Evolutionary conservation across 1,139 yeast species (phyloP).

Genomic region (Magnusiomyces tetraspermus): DNA sequence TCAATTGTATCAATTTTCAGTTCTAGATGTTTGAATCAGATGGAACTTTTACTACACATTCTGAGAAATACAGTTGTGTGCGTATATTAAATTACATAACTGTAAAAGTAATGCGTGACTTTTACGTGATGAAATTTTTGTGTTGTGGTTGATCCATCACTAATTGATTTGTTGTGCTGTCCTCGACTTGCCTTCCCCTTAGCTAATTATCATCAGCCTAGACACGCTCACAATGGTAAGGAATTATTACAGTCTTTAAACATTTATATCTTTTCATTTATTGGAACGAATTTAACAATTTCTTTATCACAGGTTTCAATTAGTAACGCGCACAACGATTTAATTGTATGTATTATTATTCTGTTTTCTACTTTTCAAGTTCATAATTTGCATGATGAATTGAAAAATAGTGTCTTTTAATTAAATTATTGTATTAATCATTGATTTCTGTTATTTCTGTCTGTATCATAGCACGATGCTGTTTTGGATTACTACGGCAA

Average conservation of each 20-base stretch:
- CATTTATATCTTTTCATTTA: no score
- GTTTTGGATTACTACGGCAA: constrained; percentile 94
- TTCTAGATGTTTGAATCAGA: no score
- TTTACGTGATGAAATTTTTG: background rate
- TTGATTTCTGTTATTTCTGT: background rate
- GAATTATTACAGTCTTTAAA: background rate
- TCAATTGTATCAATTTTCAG: no score
- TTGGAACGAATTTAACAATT: background rate
- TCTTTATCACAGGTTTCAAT: constrained; percentile 31
- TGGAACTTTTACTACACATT: no score
- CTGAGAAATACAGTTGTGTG: background rate
- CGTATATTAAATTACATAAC: background rate
- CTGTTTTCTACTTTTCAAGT: background rate
- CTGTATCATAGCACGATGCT: constrained; percentile 60
- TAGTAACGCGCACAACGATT: constrained; percentile 45
- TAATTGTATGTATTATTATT: constrained; percentile 40
- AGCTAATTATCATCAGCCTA: background rate
- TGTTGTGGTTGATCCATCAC: background rate
- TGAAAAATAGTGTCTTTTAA: background rate
- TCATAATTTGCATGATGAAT: background rate
- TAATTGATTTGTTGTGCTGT: background rate
- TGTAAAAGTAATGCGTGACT: background rate
- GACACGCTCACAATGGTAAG: background rate
- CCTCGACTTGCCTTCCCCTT: background rate
- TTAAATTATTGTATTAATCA: no score